Base-by-base conservation (phyloP, 768 basidiomycete species). In the Sutorius australiensis region DNA sequence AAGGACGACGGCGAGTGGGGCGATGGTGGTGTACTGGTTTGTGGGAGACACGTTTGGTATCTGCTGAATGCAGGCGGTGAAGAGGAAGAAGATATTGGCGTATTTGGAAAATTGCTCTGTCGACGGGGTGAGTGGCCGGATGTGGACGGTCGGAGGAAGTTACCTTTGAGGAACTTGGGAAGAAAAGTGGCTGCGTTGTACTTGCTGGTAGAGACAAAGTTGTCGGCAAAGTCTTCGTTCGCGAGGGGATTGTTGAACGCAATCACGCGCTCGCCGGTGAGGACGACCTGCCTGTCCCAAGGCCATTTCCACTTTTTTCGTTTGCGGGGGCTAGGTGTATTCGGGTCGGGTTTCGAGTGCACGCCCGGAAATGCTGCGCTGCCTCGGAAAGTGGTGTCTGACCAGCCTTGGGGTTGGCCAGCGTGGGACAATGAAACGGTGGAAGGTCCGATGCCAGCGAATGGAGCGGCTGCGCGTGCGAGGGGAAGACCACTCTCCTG, bases 51-150 rank as follows among this genome's bases (percentile, higher is more conserved):
- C 95, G 61, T 85, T 91, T 14, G 97, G 97, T 59, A 99, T 94
- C 74, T 99, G 97, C 65, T 98, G 95, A 45, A 98, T 98, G 72
- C 80, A 86, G 17, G 92, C 92, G 30, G 95, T 98, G 76, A 99
- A 98, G 53, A 99, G 77, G 79, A 99, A 99, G 78, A 99, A 99
- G 55, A 98, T 48, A 67, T 99, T 98, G 60, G 97, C 95, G 68
- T 98, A 98, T 82, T 97, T 92, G 40, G 92, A 94, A 77, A 98
- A 97, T 82, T 98, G 94, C 68, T 95, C 95, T 95, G 72, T 6
- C 46, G 28, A 27, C 12, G 13, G 6, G 32, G 37, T 68, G 34
- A 64, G 58, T 10, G 8, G 34, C 14, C 6, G n/a, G 6, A 11
- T 33, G 27, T 9, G 33, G 28, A n/a, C 0, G 21, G 27, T 21